Conservation (phyloP, 129 eudicot genomes). For the Dittrichia graveolens region DNA sequence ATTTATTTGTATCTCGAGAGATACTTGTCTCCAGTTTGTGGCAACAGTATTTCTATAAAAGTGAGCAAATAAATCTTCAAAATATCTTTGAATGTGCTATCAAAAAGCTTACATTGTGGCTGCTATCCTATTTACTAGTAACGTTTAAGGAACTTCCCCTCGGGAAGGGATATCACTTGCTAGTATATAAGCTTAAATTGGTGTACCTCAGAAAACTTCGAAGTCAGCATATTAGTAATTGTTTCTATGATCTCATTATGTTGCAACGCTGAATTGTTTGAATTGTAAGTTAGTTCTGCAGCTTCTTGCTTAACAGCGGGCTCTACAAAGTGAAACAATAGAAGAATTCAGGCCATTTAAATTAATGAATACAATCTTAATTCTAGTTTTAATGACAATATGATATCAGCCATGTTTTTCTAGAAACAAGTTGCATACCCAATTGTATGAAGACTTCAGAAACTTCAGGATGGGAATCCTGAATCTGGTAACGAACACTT, state of each 20-base stretch:
- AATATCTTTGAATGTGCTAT: too few relatives aligned
- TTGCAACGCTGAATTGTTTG: conserved; percentile 17
- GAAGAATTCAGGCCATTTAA: background rate
- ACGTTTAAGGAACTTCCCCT: background rate
- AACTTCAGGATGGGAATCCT: conserved; percentile 74
- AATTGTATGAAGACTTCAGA: conserved; percentile 96
- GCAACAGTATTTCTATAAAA: too few relatives aligned
- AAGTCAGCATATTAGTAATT: conserved; percentile 50
- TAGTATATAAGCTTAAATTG: background rate
- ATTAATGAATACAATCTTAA: background rate
- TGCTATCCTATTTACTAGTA: background rate
- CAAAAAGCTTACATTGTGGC: too few relatives aligned
- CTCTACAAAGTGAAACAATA: conserved; percentile 44
- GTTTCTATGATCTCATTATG: conserved; percentile 46
- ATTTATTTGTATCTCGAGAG: too few relatives aligned
- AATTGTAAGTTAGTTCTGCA: conserved; percentile 22
- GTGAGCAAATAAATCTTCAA: too few relatives aligned
- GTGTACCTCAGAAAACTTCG: conserved; percentile 67
- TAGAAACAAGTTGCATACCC: conserved; percentile 42
- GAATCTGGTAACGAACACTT: conserved; percentile 69
- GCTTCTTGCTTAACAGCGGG: conserved; percentile 49
- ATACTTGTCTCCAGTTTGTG: too few relatives aligned
- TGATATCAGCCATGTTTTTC: background rate
- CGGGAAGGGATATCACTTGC: too few relatives aligned
- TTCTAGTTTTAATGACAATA: background rate